These are phyloP conservation scores for Artemisia annua DNA, from an alignment of 129 eudicot species.

Conservation along the genomic window DNA sequence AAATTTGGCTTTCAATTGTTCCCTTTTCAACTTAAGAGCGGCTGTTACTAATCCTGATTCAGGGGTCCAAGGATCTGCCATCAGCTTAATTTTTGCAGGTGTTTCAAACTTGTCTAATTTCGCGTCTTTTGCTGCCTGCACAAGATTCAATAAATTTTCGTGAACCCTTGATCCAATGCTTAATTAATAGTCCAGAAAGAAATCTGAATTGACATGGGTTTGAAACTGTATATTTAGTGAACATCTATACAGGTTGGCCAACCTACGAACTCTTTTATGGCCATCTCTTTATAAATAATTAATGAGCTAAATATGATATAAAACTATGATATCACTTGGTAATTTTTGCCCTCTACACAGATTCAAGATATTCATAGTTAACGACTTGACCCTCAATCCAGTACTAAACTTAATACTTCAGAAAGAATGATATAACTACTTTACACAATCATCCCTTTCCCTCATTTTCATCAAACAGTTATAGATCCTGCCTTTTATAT, in stretches of 20 bases:
- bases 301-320: too few relatives aligned
- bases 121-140: constrained; percentile 75
- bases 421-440: too few relatives aligned
- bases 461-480: too few relatives aligned
- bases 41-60: constrained; percentile 96
- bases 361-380: not conserved
- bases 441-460: too few relatives aligned
- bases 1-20: constrained; percentile 67
- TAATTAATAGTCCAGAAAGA: not conserved
- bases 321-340: too few relatives aligned
- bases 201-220: not conserved
- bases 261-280: too few relatives aligned
- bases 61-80: constrained; percentile 90
- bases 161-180: not conserved
- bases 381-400: not conserved
- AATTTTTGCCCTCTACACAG: too few relatives aligned
- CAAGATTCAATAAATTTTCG: not conserved
- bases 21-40: constrained; percentile 90
- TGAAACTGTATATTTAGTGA: not conserved
- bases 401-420: too few relatives aligned
- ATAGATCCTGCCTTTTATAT: too few relatives aligned
- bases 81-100: constrained; percentile 80
- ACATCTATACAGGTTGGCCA: too few relatives aligned
- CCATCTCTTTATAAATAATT: too few relatives aligned
- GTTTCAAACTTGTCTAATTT: constrained; percentile 83